Percentiles rank a stretch among this genome's conserved stretches.
Evolutionary conservation across 441 rosid species (phyloP).

Genomic region (Eutrema salsugineum): DNA sequence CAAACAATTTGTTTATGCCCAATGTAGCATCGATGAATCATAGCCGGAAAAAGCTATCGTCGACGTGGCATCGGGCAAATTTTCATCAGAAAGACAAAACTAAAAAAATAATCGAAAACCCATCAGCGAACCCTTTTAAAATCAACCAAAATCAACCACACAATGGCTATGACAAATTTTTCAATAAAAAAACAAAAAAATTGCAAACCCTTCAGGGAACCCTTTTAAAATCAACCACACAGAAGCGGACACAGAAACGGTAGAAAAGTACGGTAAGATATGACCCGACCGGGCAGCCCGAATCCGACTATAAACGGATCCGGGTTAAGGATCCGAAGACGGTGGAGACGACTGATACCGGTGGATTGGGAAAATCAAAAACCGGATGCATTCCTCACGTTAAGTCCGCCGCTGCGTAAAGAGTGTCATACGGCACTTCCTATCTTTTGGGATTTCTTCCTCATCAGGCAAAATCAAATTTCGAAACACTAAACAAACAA

Average conservation of each 20-base stretch:
- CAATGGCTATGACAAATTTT: constrained; percentile 22
- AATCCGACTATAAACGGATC: background rate
- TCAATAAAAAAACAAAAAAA: background rate
- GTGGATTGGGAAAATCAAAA: background rate
- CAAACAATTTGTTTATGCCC: constrained; percentile 29
- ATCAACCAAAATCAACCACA: constrained; percentile 29
- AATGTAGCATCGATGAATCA: constrained; percentile 33
- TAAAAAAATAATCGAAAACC: background rate
- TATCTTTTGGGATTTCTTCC: constrained; percentile 30
- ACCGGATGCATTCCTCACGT: constrained; percentile 27
- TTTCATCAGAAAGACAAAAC: background rate
- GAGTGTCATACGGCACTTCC: constrained; percentile 38
- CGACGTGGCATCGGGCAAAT: constrained; percentile 35
- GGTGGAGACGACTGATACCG: background rate
- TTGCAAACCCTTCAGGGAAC: constrained; percentile 15
- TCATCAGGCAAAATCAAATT: background rate
- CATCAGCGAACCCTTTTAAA: constrained; percentile 31
- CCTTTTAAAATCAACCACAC: constrained; percentile 28
- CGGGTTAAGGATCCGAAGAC: background rate
- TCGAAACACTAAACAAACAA: background rate
- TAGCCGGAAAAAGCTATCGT: constrained; percentile 9
- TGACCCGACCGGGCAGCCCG: background rate
- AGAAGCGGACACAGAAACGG: constrained; percentile 22
- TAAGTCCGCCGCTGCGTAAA: constrained; percentile 13
- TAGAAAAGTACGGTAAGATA: constrained; percentile 19